These are phyloP conservation scores for Calendula officinalis DNA, from an alignment of 129 eudicot genomes.

Conservation along the genomic window DNA sequence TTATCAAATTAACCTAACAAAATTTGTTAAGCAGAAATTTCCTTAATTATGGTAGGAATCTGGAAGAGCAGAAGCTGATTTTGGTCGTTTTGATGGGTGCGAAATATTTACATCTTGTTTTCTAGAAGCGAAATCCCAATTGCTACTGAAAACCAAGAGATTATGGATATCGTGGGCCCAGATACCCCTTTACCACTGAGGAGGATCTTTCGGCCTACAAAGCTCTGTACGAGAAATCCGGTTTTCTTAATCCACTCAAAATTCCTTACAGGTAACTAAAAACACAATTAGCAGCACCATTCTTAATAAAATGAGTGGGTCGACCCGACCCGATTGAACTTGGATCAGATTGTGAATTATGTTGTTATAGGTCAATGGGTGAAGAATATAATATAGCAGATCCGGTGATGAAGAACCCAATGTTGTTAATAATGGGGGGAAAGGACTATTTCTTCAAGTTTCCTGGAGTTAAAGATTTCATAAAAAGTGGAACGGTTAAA, in stretches of 20 bases:
- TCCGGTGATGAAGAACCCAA: conserved; percentile 36
- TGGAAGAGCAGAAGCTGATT: conserved; percentile 47
- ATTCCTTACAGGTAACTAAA: conserved; percentile 29
- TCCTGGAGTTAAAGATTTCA: conserved; percentile 26
- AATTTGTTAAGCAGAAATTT: too few relatives aligned
- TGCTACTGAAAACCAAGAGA: conserved; percentile 32
- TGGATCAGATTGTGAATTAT: not conserved
- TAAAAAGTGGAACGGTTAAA: conserved; percentile 35
- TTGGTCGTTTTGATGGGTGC: conserved; percentile 27
- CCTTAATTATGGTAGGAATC: conserved; percentile 23
- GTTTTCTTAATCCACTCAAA: conserved; percentile 26
- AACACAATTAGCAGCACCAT: not conserved
- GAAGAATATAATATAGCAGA: conserved; percentile 43
- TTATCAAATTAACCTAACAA: too few relatives aligned
- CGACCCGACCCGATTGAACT: not conserved
- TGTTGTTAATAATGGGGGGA: conserved; percentile 46
- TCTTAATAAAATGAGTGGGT: not conserved
- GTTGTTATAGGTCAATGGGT: conserved; percentile 27
- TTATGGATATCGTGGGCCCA: conserved; percentile 35
- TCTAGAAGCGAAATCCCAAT: conserved; percentile 33
- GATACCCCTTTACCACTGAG: conserved; percentile 31
- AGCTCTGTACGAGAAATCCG: conserved; percentile 30
- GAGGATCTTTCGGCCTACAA: conserved; percentile 35
- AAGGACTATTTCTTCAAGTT: conserved; percentile 49
- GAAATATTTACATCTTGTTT: conserved; percentile 38